Conservation (phyloP, 345 rosid species). For the Cochlearia excelsa region DNA sequence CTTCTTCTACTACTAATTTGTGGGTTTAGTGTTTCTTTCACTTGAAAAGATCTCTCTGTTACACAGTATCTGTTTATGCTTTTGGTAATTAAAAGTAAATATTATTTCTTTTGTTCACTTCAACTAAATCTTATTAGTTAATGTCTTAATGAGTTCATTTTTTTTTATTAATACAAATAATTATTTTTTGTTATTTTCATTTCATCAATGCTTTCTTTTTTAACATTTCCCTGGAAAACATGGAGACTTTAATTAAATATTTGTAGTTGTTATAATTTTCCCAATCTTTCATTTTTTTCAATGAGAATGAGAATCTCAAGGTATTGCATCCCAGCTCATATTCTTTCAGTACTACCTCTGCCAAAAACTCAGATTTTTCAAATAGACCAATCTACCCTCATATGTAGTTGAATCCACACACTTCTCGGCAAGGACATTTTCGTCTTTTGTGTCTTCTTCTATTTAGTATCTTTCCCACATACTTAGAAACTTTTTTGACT, state of each 20-base stretch:
- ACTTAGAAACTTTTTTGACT: conserved; percentile 6
- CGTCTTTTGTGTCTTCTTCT: background rate
- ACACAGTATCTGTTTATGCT: conserved; percentile 7
- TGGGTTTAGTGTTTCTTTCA: conserved; percentile 27
- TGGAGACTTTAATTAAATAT: conserved; percentile 12
- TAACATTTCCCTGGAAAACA: conserved; percentile 8
- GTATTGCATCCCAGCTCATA: conserved; percentile 42
- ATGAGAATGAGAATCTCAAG: conserved; percentile 38
- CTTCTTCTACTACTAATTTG: conserved; percentile 1
- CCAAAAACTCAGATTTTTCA: background rate
- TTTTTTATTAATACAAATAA: too few species aligned
- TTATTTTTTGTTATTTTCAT: conserved; percentile 7
- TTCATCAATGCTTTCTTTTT: background rate
- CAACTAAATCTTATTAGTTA: background rate
- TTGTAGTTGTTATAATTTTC: background rate
- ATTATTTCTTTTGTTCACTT: conserved; percentile 4
- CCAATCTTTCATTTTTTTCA: conserved; percentile 22
- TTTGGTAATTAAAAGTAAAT: background rate
- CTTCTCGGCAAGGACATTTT: conserved; percentile 8
- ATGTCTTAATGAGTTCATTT: background rate
- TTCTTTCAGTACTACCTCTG: conserved; percentile 27
- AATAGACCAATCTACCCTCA: conserved; percentile 22
- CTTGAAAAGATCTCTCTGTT: conserved; percentile 11
- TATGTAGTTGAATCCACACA: background rate
- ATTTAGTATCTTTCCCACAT: background rate